Conservation (phyloP, 345 rosid species). For the Bruguiera gymnorhiza region DNA sequence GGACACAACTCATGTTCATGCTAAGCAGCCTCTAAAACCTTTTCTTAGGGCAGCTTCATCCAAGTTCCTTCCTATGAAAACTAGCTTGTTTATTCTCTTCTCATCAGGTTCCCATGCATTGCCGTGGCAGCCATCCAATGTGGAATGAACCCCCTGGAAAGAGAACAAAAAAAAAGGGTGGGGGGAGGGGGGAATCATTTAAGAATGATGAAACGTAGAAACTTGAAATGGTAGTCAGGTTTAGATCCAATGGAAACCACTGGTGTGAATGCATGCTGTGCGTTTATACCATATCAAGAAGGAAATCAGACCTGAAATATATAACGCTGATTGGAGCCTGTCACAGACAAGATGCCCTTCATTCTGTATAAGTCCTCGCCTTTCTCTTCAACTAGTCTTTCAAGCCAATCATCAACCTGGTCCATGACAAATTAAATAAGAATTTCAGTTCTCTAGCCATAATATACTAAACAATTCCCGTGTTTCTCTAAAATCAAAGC, state of each 20-base stretch:
- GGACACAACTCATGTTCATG: conserved; percentile 20
- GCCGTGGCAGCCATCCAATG: conserved; percentile 54
- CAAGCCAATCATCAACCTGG: conserved; percentile 76
- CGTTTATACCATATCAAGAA: not conserved
- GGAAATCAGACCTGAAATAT: conserved; percentile 52
- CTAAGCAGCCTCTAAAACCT: conserved; percentile 63
- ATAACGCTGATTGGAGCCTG: conserved; percentile 45
- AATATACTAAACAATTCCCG: not conserved
- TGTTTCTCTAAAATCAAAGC: not conserved
- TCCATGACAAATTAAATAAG: conserved; percentile 12
- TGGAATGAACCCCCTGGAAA: conserved; percentile 58
- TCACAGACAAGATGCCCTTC: conserved; percentile 60
- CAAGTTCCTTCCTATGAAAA: conserved; percentile 63
- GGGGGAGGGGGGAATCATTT: too few species aligned
- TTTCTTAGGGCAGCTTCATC: conserved; percentile 54
- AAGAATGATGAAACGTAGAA: not conserved
- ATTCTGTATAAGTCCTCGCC: conserved; percentile 70
- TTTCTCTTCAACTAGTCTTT: conserved; percentile 63
- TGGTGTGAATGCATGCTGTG: too few species aligned
- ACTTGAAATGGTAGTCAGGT: not conserved
- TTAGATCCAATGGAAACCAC: too few species aligned
- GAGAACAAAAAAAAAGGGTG: not conserved
- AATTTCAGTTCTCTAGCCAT: not conserved
- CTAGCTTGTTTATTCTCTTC: conserved; percentile 63
- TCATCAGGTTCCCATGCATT: conserved; percentile 58